Conservation (phyloP, 352 stramenopile genomes). For the Phytophthora brassicae region DNA sequence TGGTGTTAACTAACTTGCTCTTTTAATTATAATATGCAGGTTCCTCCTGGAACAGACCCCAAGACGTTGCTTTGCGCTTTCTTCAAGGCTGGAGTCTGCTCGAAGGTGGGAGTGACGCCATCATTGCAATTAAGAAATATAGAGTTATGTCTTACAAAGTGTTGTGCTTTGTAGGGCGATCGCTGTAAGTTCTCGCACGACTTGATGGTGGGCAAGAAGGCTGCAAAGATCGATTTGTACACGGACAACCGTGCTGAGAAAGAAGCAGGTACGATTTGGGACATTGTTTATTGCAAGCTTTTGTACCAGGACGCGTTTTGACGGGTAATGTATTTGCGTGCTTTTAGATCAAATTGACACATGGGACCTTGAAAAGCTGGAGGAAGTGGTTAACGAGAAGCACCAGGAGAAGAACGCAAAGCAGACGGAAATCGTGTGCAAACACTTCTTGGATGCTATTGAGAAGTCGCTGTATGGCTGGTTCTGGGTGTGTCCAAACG, state of each 20-base stretch:
- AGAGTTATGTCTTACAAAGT: background rate
- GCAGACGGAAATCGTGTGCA: conserved; percentile 89
- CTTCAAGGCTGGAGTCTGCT: conserved; percentile 87
- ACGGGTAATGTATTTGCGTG: background rate
- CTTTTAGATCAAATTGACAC: conserved; percentile 76
- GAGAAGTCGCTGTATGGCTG: conserved; percentile 90
- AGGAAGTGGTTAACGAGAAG: conserved; percentile 84
- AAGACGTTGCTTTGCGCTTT: conserved; percentile 90
- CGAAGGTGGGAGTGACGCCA: conserved; percentile 52
- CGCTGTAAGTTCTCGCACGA: conserved; percentile 91
- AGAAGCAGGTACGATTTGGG: conserved; percentile 33
- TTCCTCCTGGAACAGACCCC: conserved; percentile 84
- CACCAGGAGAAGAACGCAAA: conserved; percentile 81
- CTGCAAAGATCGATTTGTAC: conserved; percentile 90
- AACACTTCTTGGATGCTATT: conserved; percentile 90
- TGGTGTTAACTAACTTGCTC: background rate
- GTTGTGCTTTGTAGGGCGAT: conserved; percentile 47
- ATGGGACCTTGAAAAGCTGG: conserved; percentile 89
- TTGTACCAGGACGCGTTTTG: background rate
- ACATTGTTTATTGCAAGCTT: background rate
- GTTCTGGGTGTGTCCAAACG: conserved; percentile 91
- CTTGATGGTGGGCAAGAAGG: conserved; percentile 85
- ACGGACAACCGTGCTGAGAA: conserved; percentile 78
- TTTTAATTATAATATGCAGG: conserved; percentile 37
- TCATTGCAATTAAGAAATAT: background rate